Conservation (phyloP, 352 stramenopile species). For the Phytophthora chlamydospora region DNA sequence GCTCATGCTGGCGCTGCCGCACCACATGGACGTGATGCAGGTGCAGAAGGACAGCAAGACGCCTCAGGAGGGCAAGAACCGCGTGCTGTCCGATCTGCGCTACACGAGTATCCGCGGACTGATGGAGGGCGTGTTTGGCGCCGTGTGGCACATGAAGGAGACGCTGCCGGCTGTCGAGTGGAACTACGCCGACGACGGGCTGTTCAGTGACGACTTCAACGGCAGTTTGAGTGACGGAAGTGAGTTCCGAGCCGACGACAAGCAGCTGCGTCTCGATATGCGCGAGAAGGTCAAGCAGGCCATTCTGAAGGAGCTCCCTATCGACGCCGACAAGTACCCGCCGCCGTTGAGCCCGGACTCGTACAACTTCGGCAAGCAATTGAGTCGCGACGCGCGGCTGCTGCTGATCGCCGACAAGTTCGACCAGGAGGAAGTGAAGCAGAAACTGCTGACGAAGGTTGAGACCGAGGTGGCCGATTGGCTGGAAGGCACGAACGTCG, state of each 20-base stretch:
- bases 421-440: constrained; percentile 49
- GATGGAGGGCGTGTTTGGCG: constrained; percentile 70
- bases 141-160: constrained; percentile 73
- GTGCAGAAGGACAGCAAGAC: constrained; percentile 15
- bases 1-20: constrained; percentile 76
- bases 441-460: constrained; percentile 60
- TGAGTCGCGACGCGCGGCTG: constrained; percentile 72
- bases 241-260: constrained; percentile 19
- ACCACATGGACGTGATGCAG: constrained; percentile 70
- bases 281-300: constrained; percentile 35
- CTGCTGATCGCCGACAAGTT: constrained; percentile 84
- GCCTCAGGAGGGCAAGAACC: constrained; percentile 33
- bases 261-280: constrained; percentile 39
- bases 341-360: constrained; percentile 52
- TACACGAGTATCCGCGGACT: constrained; percentile 80
- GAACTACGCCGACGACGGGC: constrained; percentile 64
- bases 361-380: constrained; percentile 86
- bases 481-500: constrained; percentile 63
- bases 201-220: constrained; percentile 53
- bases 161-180: constrained; percentile 60
- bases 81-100: constrained; percentile 45
- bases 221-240: not conserved
- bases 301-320: constrained; percentile 49
- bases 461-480: constrained; percentile 62
- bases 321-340: constrained; percentile 63